Base-by-base conservation (phyloP, 441 rosid species). In the Euphorbia celastroides region DNA sequence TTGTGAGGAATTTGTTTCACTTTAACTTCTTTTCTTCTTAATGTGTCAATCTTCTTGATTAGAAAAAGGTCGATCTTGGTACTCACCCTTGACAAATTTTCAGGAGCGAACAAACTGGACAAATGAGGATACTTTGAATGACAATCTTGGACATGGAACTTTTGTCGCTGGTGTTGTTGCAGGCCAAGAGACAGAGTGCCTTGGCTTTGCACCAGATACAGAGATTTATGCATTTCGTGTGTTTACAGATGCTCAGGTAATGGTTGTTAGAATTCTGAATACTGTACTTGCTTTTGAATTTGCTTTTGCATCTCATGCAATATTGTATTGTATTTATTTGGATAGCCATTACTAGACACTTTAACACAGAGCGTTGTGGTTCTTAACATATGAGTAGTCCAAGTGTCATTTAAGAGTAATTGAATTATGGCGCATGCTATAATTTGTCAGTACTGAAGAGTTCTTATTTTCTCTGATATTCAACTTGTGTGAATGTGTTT, bases 51-150 rank as follows among this genome's bases (percentile, higher is more conserved):
- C 25, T 36, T 26, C n/a, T 48, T 57, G 22, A n/a, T 66, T 26
- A 30, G 30, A 12, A 19, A 51, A 63, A 56, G 42, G 27, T 25
- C 44, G 26, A 23, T 50, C 34, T 57, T 82, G 72, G 72, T 73
- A 57, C 68, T 73, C 65, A 76, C 72, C 59, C 22, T 44, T 57
- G 70, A 66, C 25, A 65, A 57, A 72, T 69, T 80, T 72, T 76
- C 72, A 94, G 99, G 99, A 92, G 75, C 99, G 99, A 64, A 92
- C 98, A 25, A 94, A 92, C 79, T 94, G 99, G 99, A 94, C 99
- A 11, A 89, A 88, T 67, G 99, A 94, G 75, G 87, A 89, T 79
- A 94, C 99, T 65, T 77, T 94, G 77, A 94, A 92, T 86, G 99
- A 94, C 81, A 94, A 92, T 75, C 97, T 94, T 74, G 99, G 99